A percentile compares a stretch with the other conserved stretches of the same genome.
phyloP scores from a whole-genome alignment of 306 rosid species.

The Rosa rugosa region DNA sequence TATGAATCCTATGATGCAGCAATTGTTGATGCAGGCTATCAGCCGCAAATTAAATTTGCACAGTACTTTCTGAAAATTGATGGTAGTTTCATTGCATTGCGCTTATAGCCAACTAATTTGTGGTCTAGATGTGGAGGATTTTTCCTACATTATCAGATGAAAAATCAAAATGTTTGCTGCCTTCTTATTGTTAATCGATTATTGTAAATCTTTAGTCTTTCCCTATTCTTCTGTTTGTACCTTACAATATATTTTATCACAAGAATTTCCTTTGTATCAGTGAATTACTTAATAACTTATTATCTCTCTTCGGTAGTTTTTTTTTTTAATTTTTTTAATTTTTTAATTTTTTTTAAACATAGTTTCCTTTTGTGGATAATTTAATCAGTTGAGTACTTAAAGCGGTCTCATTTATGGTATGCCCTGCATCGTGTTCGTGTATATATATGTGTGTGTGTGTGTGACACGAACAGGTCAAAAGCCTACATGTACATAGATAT shows the following conservation, averaged over 20 bases:
- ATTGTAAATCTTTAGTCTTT: neutral
- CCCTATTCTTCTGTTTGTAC: neutral
- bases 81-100: neutral
- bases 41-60: neutral
- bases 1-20: neutral
- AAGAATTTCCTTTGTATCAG: neutral
- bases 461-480: too few species aligned
- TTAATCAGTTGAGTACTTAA: neutral
- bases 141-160: neutral
- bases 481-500: too few species aligned
- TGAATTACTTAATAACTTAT: neutral
- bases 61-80: too few species aligned
- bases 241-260: neutral
- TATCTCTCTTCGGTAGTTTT: neutral
- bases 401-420: too few species aligned
- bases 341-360: too few species aligned
- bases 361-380: neutral
- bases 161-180: neutral
- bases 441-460: too few species aligned
- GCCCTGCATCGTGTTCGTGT: too few species aligned
- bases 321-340: too few species aligned
- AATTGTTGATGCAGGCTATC: constrained; percentile 6
- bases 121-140: neutral
- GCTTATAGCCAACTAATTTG: neutral
- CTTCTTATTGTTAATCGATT: neutral